phyloP scores from a whole-genome alignment of 345 rosid genomes.

The Eucalyptus brandiana region DNA sequence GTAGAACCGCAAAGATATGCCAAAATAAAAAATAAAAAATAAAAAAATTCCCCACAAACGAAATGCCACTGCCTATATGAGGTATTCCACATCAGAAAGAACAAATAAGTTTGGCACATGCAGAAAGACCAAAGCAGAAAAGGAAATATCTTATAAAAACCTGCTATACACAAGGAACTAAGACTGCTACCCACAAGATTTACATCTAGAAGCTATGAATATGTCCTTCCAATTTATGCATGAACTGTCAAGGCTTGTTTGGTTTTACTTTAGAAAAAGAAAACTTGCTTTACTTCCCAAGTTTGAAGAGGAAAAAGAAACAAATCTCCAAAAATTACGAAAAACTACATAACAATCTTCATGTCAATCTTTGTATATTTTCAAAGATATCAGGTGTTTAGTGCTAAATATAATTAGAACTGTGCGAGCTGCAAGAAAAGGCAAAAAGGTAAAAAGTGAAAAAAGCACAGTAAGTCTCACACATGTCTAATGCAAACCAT shows the following conservation, averaged over 20 bases:
- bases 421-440: background rate
- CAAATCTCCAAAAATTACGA: background rate
- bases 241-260: background rate
- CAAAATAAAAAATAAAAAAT: background rate
- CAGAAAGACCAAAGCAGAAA: background rate
- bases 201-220: background rate
- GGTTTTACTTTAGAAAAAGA: background rate
- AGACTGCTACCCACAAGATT: background rate
- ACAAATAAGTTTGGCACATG: background rate
- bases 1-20: background rate
- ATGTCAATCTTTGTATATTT: background rate
- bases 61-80: background rate
- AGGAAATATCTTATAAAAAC: background rate
- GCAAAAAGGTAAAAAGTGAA: background rate
- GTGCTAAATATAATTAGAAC: background rate
- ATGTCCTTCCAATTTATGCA: background rate
- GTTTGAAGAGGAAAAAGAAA: background rate
- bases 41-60: background rate
- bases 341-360: background rate
- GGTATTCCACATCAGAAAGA: background rate
- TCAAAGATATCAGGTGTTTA: background rate
- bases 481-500: background rate
- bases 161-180: background rate
- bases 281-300: background rate
- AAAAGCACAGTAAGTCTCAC: background rate